Conservation (phyloP, 2,329 filamentous ascomycete genomes). For the Thelonectria discophora region DNA sequence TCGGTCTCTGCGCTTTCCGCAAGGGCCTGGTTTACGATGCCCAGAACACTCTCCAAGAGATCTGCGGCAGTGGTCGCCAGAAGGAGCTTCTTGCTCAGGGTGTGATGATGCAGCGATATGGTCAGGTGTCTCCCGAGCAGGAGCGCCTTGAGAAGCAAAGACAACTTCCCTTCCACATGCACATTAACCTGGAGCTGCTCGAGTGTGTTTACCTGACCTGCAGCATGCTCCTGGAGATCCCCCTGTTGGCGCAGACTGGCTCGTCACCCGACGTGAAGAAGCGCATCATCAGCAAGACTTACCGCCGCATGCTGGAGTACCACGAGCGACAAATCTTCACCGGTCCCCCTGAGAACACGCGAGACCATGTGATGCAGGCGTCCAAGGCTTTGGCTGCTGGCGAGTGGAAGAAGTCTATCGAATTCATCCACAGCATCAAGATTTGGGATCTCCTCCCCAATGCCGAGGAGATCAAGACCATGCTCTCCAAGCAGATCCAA, state of each 20-base stretch:
- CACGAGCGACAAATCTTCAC: conserved; percentile 99
- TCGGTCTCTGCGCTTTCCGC: conserved; percentile 97
- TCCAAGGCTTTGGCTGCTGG: conserved; percentile 96
- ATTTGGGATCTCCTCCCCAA: conserved; percentile 99
- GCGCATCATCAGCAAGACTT: conserved; percentile 98
- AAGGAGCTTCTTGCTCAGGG: conserved; percentile 98
- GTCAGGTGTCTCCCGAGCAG: conserved; percentile 95
- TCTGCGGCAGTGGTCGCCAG: conserved; percentile 95
- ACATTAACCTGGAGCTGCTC: conserved; percentile 98
- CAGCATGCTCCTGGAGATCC: conserved; percentile 99
- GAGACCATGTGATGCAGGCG: conserved; percentile 98
- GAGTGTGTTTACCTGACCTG: conserved; percentile 99
- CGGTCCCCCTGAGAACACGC: conserved; percentile 96
- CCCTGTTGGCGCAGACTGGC: conserved; percentile 93
- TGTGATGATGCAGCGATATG: conserved; percentile 97
- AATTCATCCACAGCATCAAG: conserved; percentile 97
- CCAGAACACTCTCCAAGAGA: conserved; percentile 96
- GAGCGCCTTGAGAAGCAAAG: conserved; percentile 96
- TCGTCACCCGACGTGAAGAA: conserved; percentile 97
- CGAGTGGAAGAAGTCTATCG: conserved; percentile 97
- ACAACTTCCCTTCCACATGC: conserved; percentile 99
- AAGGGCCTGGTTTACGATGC: conserved; percentile 97
- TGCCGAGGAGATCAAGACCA: conserved; percentile 90
- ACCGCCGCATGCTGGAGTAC: conserved; percentile 98
- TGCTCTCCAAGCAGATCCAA: conserved; percentile 98